Conservation (phyloP, 2,329 filamentous ascomycete species). For the Talaromyces amestolkiae region DNA sequence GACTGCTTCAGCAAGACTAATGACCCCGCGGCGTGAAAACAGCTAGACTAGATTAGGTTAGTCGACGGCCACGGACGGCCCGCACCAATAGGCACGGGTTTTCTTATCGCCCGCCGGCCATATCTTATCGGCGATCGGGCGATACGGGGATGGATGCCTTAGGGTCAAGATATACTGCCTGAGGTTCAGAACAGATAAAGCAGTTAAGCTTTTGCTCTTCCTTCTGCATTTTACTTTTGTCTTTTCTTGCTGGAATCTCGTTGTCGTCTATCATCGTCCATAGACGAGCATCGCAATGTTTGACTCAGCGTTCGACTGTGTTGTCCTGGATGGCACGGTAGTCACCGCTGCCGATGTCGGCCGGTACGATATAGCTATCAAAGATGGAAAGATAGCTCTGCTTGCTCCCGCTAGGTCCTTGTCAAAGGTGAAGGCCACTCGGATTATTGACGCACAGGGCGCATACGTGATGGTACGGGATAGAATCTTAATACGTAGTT, state of each 20-base stretch:
- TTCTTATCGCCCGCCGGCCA: not conserved
- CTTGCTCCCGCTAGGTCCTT: constrained; percentile 42
- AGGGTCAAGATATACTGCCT: not conserved
- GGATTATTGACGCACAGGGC: constrained; percentile 44
- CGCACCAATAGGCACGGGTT: not conserved
- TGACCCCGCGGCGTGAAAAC: not conserved
- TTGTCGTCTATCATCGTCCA: not conserved
- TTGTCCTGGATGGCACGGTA: constrained; percentile 46
- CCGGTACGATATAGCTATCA: constrained; percentile 44
- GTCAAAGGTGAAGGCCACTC: constrained; percentile 26
- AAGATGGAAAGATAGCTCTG: constrained; percentile 44
- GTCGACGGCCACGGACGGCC: not conserved
- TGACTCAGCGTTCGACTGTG: constrained; percentile 5
- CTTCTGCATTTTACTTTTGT: not conserved
- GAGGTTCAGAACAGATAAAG: not conserved
- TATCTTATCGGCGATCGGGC: not conserved
- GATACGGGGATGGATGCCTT: not conserved
- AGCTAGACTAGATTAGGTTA: not conserved
- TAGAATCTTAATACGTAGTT: not conserved
- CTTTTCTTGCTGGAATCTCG: not conserved
- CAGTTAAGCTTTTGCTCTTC: too few relatives aligned
- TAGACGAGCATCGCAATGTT: not conserved
- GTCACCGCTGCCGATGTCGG: constrained; percentile 46
- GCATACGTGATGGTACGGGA: constrained; percentile 41
- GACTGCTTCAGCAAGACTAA: not conserved